Evolutionary conservation across 1,284 basidiomycete species (phyloP).

Genomic region (Ceraceosorus guamensis): DNA sequence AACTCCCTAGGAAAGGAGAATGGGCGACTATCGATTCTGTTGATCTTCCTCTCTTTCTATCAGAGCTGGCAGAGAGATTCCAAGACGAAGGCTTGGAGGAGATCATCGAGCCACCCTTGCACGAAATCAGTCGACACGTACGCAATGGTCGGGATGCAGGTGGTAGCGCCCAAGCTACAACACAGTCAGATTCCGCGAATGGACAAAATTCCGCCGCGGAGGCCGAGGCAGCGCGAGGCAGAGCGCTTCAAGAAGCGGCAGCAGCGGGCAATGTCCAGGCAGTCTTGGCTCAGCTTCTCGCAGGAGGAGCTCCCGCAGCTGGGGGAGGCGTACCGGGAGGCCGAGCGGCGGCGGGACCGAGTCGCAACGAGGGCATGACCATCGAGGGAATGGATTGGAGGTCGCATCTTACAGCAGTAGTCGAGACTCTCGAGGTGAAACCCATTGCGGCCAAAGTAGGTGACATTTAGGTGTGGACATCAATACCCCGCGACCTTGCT

Average conservation of each 20-base stretch:
- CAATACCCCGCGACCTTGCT: too few species aligned
- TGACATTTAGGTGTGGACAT: background rate
- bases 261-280: conserved; percentile 31
- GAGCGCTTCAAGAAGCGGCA: conserved; percentile 15
- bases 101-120: conserved; percentile 51
- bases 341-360: conserved; percentile 3
- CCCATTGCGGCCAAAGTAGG: conserved; percentile 65
- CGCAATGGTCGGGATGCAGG: conserved; percentile 22
- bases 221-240: background rate
- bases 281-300: conserved; percentile 34
- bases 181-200: background rate
- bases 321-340: conserved; percentile 20
- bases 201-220: background rate
- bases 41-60: conserved; percentile 52
- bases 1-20: too few species aligned
- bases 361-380: conserved; percentile 37
- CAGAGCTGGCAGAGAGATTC: conserved; percentile 52
- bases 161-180: background rate
- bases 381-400: conserved; percentile 62
- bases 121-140: conserved; percentile 35
- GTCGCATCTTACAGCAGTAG: conserved; percentile 72
- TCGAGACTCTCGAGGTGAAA: conserved; percentile 73
- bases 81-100: conserved; percentile 49
- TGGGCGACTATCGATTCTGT: conserved; percentile 45
- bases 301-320: conserved; percentile 8